Conservation (phyloP, 2,329 filamentous ascomycete genomes). For the Fusarium robinianum region DNA sequence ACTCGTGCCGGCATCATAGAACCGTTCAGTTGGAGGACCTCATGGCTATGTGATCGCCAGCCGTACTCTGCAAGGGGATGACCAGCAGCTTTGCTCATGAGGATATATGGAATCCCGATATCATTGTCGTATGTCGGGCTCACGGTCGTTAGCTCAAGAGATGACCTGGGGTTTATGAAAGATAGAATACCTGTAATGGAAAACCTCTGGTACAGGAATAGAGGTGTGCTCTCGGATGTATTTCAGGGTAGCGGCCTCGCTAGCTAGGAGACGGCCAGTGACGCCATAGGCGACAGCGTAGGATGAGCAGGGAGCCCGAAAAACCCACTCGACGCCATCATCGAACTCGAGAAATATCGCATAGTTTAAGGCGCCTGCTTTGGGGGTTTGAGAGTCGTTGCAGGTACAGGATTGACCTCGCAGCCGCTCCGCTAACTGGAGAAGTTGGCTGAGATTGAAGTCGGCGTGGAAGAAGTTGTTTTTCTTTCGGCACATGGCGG, state of each 20-base stretch:
- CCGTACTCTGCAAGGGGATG: constrained; percentile 29
- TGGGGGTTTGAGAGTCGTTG: constrained; percentile 29
- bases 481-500: constrained; percentile 7
- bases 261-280: constrained; percentile 33
- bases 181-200: constrained; percentile 21
- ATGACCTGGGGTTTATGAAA: constrained; percentile 3
- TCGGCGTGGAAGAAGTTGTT: constrained; percentile 15
- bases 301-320: constrained; percentile 33
- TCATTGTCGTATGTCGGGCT: constrained; percentile 30
- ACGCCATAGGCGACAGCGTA: constrained; percentile 17
- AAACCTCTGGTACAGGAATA: constrained; percentile 41
- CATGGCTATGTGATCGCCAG: constrained; percentile 26
- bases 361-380: constrained; percentile 39
- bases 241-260: constrained; percentile 39
- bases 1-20: constrained; percentile 7
- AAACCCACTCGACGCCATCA: constrained; percentile 39
- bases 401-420: constrained; percentile 9
- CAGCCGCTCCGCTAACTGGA: constrained; percentile 18
- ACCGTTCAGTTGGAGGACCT: constrained; percentile 6
- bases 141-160: constrained; percentile 9
- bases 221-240: constrained; percentile 37
- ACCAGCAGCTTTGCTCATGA: constrained; percentile 41
- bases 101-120: constrained; percentile 40
- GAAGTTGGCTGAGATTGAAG: constrained; percentile 18
- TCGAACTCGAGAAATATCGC: constrained; percentile 38